Percentiles rank a stretch among this genome's conserved stretches.
phyloP scores from a whole-genome alignment of 305 asterid species.

The Fraxinus dipetala region DNA sequence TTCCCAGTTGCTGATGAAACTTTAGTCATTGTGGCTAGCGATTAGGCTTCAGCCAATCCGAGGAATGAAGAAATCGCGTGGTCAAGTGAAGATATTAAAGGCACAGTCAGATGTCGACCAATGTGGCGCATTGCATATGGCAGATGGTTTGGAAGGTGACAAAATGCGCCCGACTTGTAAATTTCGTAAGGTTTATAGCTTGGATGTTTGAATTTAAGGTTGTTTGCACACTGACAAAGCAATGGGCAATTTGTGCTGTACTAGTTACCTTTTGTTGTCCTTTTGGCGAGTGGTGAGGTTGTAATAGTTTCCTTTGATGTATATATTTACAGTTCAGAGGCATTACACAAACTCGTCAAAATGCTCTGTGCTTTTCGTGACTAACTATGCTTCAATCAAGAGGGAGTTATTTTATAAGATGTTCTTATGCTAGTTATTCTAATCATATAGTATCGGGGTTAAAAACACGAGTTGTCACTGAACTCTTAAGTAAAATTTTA shows the following conservation, averaged over 20 bases:
- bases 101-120: background rate
- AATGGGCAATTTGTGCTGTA: background rate
- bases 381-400: background rate
- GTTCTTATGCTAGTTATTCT: background rate
- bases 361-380: background rate
- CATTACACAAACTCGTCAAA: background rate
- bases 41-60: background rate
- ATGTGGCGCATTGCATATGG: background rate
- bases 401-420: background rate
- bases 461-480: background rate
- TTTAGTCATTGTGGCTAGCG: slow-evolving; percentile 19
- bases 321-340: background rate
- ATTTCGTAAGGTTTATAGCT: slow-evolving; percentile 18
- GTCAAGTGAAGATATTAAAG: background rate
- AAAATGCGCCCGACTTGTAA: slow-evolving; percentile 26
- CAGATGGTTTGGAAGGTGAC: slow-evolving; percentile 3
- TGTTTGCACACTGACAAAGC: background rate
- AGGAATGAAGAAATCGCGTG: background rate
- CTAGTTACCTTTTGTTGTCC: background rate
- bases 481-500: background rate
- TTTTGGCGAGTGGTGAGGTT: background rate
- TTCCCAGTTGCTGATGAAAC: slow-evolving; percentile 62
- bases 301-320: background rate
- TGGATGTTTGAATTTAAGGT: slow-evolving; percentile 15
- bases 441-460: background rate